Base-by-base conservation (phyloP, 228 moss, liverwort and hornwort species). In the Sphagnum fallax region DNA sequence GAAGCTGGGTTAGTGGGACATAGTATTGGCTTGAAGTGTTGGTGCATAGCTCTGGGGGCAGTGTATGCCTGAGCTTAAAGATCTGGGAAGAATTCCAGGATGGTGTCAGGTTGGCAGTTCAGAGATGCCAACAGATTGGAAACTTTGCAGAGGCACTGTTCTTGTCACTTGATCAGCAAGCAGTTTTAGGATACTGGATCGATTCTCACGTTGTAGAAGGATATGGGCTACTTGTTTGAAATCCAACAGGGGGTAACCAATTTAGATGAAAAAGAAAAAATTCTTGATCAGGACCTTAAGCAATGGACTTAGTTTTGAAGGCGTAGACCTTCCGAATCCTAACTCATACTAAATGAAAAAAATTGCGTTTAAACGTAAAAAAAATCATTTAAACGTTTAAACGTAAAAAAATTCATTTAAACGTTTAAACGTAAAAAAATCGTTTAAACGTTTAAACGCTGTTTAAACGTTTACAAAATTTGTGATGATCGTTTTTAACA, bases 221-320 rank as follows among this genome's bases (percentile, higher is more conserved):
- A 89, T 69, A 72, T 95, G 32, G 95, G 95, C 15, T 95, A 95
- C 70, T 81, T 95, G 51, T 95, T 95, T 67, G 95, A 92, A 49
- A 85, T 95, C 73, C 95, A 95, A 51, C 95, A 95, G 70, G 95
- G 95, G n/a, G 95, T 92, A 50, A 81, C 73, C 47, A 84, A 95
- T 50, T 92, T 85, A 0, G 95, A 92, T 70, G 92, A 91, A 62
- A 88, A 65, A 8, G 89, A 84, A 53, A 71, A 87, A 0, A 79
- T 95, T 52, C 75, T 95, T 4, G 76, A 88, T 5, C 82, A 84
- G 13, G 81, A 89, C 67, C 80, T 95, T 8, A 81, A 85, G 14
- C 66, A 83, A 0, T 81, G 78, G 16, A 1, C 92, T 95, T 67
- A 89, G 92, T 15, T 84, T 92, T 10, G 78, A 95, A 32, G 32